Evolutionary conservation across 257 asterid genomes (phyloP).

Genomic region (Coffea eugenioides): DNA sequence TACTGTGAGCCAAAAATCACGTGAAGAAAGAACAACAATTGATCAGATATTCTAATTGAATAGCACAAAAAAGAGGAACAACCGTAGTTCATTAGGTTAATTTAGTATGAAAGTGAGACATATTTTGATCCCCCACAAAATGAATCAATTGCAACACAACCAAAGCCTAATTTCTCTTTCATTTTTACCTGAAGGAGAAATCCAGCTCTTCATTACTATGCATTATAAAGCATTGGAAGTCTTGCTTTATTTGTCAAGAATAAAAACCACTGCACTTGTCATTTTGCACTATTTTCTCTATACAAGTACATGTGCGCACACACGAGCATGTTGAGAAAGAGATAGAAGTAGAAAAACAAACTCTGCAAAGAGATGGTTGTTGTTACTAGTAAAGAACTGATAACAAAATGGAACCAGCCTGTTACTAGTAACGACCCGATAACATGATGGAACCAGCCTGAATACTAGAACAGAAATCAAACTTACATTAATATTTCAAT

Average conservation of each 20-base stretch:
- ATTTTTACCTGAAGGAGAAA: neutral
- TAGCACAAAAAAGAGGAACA: neutral
- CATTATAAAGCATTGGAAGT: neutral
- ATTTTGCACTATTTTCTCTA: neutral
- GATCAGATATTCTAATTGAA: neutral
- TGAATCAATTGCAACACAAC: neutral
- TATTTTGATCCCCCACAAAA: neutral
- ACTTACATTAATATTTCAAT: neutral
- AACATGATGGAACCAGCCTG: neutral
- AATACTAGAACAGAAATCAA: neutral
- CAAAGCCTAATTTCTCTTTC: neutral
- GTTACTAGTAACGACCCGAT: neutral
- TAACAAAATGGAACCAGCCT: neutral
- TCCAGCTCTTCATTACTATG: neutral
- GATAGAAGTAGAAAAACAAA: neutral
- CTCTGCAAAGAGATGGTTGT: neutral
- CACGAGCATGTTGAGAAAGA: neutral
- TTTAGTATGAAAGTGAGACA: neutral
- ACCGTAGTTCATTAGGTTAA: neutral
- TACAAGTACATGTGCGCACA: neutral
- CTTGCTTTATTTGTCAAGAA: neutral
- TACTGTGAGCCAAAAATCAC: conserved; percentile 45
- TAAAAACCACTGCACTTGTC: neutral
- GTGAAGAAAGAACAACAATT: neutral
- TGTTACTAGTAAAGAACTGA: neutral